A percentile compares a stretch with the other conserved stretches of the same genome.
These are phyloP conservation scores for Botrytis byssoidea DNA, from an alignment of 2,329 filamentous ascomycete species.

Conservation along the genomic window DNA sequence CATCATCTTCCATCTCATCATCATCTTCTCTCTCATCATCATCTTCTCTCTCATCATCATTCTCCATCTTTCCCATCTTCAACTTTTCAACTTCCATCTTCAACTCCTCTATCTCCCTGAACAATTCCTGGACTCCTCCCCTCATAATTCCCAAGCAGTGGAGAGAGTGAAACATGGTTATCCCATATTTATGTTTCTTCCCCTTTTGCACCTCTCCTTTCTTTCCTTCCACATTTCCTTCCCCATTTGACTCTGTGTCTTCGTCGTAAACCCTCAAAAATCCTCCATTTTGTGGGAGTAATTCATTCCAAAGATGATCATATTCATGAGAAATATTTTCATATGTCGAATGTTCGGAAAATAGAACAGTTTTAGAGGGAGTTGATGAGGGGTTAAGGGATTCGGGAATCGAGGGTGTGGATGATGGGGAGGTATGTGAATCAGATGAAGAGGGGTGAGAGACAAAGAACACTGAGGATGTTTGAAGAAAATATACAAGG, in stretches of 20 bases:
- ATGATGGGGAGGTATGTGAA: not conserved
- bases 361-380: not conserved
- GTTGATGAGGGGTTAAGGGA: not conserved
- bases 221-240: not conserved
- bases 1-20: not conserved
- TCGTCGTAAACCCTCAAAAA: not conserved
- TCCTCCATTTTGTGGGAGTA: slow-evolving; percentile 2
- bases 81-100: not conserved
- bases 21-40: not conserved
- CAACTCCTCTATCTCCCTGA: slow-evolving; percentile 12
- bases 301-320: slow-evolving; percentile 1
- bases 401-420: not conserved
- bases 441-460: not conserved
- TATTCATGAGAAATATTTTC: slow-evolving; percentile 13
- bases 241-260: not conserved
- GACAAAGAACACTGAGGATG: not conserved
- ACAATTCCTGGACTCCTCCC: slow-evolving; percentile 9
- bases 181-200: slow-evolving; percentile 2
- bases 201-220: not conserved
- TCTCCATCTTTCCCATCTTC: not conserved
- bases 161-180: slow-evolving; percentile 17
- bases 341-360: slow-evolving; percentile 11
- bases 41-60: not conserved
- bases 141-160: slow-evolving; percentile 20
- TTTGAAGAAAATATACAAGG: not conserved